Evolutionary conservation across 495 filamentous ascomycete genomes (phyloP).

Genomic region (Oleoguttula mirabilis): DNA sequence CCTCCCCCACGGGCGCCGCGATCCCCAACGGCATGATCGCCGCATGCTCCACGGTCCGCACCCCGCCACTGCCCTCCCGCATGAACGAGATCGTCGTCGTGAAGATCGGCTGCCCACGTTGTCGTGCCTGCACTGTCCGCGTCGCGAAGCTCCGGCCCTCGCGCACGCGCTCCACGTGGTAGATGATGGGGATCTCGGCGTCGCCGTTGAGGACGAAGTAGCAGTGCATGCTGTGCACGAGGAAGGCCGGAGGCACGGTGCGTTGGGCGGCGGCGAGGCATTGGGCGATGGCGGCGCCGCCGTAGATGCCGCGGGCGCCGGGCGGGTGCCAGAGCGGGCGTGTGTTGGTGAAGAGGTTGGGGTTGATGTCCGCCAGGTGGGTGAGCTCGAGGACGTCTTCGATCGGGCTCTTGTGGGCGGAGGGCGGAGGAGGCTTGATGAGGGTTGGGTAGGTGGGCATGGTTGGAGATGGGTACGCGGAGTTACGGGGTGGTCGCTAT

Average conservation of each 20-base stretch:
- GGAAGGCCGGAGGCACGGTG: conserved; percentile 69
- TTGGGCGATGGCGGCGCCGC: conserved; percentile 87
- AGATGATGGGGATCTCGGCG: conserved; percentile 72
- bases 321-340: conserved; percentile 81
- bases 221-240: conserved; percentile 92
- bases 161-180: conserved; percentile 83
- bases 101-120: conserved; percentile 83
- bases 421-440: conserved; percentile 58
- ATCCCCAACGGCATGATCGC: conserved; percentile 43
- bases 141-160: conserved; percentile 86
- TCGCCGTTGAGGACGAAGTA: conserved; percentile 94
- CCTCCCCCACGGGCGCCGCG: conserved; percentile 20
- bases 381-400: conserved; percentile 84
- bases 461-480: too few species aligned
- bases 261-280: conserved; percentile 75
- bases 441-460: conserved; percentile 44
- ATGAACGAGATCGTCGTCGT: conserved; percentile 88
- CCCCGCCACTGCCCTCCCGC: conserved; percentile 53
- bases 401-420: conserved; percentile 63
- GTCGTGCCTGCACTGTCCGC: conserved; percentile 86
- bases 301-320: conserved; percentile 85
- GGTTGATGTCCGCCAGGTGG: conserved; percentile 64
- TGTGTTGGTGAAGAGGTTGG: conserved; percentile 87
- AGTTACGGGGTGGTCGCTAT: too few species aligned
- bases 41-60: conserved; percentile 48